Conservation (phyloP, 768 basidiomycete genomes). For the Leccinum arenicola region DNA sequence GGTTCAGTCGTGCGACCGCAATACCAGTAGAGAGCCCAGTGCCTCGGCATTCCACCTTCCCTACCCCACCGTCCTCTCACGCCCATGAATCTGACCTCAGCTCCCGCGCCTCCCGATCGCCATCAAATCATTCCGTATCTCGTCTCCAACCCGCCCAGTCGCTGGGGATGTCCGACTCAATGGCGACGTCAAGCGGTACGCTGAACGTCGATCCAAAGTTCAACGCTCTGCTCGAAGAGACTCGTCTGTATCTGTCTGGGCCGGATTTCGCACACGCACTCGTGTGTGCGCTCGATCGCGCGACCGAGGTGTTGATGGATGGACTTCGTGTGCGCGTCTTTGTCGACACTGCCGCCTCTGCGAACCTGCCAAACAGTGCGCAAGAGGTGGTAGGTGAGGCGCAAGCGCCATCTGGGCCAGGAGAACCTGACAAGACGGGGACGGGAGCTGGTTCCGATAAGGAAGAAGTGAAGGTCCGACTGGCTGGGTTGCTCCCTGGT, state of each 20-base stretch:
- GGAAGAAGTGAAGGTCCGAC: constrained; percentile 52
- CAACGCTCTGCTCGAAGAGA: constrained; percentile 63
- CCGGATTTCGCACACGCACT: constrained; percentile 71
- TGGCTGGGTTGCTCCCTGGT: constrained; percentile 80
- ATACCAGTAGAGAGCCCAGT: constrained; percentile 17
- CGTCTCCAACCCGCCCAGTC: constrained; percentile 10
- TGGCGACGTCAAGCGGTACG: constrained; percentile 5
- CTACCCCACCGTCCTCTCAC: constrained; percentile 20
- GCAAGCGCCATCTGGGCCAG: constrained; percentile 7
- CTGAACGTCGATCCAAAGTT: constrained; percentile 41
- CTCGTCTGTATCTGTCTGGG: constrained; percentile 57
- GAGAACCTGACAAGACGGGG: constrained; percentile 8
- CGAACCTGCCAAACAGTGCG: constrained; percentile 2
- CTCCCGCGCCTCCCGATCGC: constrained; percentile 29
- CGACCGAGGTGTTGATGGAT: constrained; percentile 60
- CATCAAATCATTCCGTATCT: constrained; percentile 19
- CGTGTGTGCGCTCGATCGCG: constrained; percentile 68
- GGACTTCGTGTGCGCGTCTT: constrained; percentile 69
- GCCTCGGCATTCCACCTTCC: constrained; percentile 13
- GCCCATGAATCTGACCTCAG: constrained; percentile 16
- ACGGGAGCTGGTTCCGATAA: constrained; percentile 10
- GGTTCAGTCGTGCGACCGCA: constrained; percentile 11
- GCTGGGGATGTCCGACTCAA: neutral
- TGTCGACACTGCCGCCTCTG: constrained; percentile 24
- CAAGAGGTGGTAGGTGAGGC: constrained; percentile 7